Conservation (phyloP, 331 rosid genomes). For the Spiraea crenata region DNA sequence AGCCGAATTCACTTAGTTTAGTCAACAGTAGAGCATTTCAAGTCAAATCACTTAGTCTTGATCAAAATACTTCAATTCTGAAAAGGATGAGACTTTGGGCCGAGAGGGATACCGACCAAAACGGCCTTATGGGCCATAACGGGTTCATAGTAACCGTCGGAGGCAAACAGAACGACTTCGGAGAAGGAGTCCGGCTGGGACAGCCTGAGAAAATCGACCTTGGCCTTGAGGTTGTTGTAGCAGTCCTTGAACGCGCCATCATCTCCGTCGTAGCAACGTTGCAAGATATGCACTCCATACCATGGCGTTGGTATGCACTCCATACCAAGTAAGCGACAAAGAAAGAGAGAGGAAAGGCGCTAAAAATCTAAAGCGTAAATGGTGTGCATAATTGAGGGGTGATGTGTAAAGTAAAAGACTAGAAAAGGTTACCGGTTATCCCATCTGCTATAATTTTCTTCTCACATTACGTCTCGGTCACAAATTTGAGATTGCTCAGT, state of each 20-base stretch:
- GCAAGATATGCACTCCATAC: constrained; percentile 59
- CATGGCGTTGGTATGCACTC: constrained; percentile 38
- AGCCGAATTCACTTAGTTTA: no score
- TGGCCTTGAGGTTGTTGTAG: constrained; percentile 64
- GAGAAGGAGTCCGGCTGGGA: constrained; percentile 27
- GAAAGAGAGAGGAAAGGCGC: no score
- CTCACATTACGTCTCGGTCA: not conserved
- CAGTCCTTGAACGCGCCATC: constrained; percentile 77
- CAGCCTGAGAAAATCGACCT: constrained; percentile 53
- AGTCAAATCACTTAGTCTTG: no score
- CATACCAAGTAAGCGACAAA: no score
- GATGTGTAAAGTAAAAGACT: no score
- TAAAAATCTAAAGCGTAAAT: no score
- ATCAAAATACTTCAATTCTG: not conserved
- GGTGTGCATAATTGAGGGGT: no score
- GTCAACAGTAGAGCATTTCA: no score
- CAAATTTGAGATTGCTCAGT: not conserved
- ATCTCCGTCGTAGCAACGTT: constrained; percentile 34
- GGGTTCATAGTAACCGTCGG: constrained; percentile 25
- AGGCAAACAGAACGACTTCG: constrained; percentile 55
- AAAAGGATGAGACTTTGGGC: no score
- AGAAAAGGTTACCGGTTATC: no score
- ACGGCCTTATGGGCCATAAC: constrained; percentile 75
- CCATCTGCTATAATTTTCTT: no score
- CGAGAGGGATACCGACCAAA: constrained; percentile 49